Base-by-base conservation (phyloP, 2,329 filamentous ascomycete genomes). In the Exutisphaerella laricina region DNA sequence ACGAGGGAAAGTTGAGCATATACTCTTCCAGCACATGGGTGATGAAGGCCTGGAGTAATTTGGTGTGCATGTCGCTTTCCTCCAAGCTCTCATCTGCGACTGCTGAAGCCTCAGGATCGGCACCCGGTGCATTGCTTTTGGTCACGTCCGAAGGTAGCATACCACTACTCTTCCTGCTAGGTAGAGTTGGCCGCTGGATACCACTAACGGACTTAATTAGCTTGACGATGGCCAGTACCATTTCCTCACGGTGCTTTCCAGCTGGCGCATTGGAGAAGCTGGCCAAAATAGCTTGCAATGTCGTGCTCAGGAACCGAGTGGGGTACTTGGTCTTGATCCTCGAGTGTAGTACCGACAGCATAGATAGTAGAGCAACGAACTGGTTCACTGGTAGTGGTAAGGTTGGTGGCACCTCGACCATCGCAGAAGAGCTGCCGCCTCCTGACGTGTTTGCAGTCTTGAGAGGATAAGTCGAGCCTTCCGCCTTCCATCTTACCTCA, bases 261-360 rank as follows among this genome's bases (percentile, higher is more conserved):
- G 72, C 59, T 2, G 69, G 69, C 43, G 78, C 69, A 38, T 78
- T 50, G 69, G 78, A 59, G 71, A 85, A 89, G 32, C 78, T 78
- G 42, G 75, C 71, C 41, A 83, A 73, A 35, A 89, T 78, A 18
- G 84, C 82, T 50, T 84, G 79, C 12, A 92, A 70, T n/a, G 83
- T 84, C 0, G 81, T 80, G 39, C 84, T 85, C 14, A 92, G 72
- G 64, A 90, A 92, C 23, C 84, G 77, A 35, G 84, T 88, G 2
- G 86, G 85, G 49, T 80, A 80, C 61, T 84, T 85, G 4, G 86
- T 86, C 66, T 83, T 81, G 59, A 92, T 80, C 46, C 86, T 74
- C 41, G 74, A 76, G 63, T 89, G 85, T 9, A 90, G 68, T 43
- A 85, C 83, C 22, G 79, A 75, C 9, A 92, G 73, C 71, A 89